Conservation (phyloP, 805 yeast genomes). For the Myxozyma neotropica region DNA sequence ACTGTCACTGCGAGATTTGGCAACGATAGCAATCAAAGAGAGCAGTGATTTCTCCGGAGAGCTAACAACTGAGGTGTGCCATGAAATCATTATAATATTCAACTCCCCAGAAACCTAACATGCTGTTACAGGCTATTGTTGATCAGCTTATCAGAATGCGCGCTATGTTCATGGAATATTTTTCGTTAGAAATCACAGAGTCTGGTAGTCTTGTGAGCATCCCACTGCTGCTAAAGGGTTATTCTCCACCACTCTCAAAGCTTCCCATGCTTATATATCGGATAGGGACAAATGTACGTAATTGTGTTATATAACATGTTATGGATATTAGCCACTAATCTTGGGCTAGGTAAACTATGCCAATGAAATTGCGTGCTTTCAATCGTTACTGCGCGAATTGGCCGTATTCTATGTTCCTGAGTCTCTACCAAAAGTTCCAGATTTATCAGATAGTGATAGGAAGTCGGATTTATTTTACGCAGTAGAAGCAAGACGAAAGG, state of each 20-base stretch:
- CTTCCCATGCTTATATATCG: conserved; percentile 68
- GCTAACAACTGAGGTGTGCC: background rate
- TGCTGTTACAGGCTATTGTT: conserved; percentile 13
- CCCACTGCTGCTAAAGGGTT: conserved; percentile 70
- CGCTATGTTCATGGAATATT: conserved; percentile 83
- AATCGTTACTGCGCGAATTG: conserved; percentile 64
- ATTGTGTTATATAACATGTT: too few species aligned
- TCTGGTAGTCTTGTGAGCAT: conserved; percentile 50
- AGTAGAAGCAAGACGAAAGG: conserved; percentile 38
- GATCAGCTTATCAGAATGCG: conserved; percentile 52
- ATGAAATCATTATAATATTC: background rate
- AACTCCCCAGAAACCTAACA: conserved; percentile 17
- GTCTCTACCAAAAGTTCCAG: conserved; percentile 41
- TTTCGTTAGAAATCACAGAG: conserved; percentile 50
- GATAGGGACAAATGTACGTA: conserved; percentile 54
- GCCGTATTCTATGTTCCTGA: conserved; percentile 76
- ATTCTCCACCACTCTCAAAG: conserved; percentile 64
- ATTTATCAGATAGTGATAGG: conserved; percentile 35
- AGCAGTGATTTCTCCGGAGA: background rate
- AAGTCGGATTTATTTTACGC: background rate
- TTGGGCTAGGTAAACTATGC: conserved; percentile 51
- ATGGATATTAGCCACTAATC: background rate
- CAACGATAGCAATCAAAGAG: conserved; percentile 43
- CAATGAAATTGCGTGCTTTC: conserved; percentile 68
- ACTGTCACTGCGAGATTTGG: conserved; percentile 45